A percentile compares a stretch with the other conserved stretches of the same genome.
phyloP scores from a whole-genome alignment of 1,139 yeast species.

The Nakaseomyces glabratus region DNA sequence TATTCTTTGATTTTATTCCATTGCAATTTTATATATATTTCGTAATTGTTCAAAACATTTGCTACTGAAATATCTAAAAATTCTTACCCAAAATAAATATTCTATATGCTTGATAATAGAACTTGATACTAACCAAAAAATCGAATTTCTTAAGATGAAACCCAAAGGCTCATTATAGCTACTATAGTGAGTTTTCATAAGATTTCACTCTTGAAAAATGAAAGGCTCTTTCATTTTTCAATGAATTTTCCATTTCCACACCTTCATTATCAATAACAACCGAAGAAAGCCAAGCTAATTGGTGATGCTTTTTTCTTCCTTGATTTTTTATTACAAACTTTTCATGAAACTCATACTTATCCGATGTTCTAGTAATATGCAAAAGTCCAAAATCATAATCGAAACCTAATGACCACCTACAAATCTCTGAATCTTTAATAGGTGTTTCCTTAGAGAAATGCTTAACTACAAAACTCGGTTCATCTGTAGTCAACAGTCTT shows the following conservation, averaged over 20 bases:
- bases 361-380: constrained; percentile 51
- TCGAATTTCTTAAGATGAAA: too few species aligned
- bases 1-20: too few species aligned
- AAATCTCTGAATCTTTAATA: constrained; percentile 30
- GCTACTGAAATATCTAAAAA: too few species aligned
- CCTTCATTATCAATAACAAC: constrained; percentile 51
- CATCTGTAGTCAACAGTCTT: constrained; percentile 55
- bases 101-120: too few species aligned
- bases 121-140: too few species aligned
- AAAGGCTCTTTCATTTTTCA: constrained; percentile 68
- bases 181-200: too few species aligned
- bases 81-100: too few species aligned
- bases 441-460: constrained; percentile 34
- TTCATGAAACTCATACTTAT: constrained; percentile 56
- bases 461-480: constrained; percentile 57
- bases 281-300: constrained; percentile 58
- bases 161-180: too few species aligned
- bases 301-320: constrained; percentile 53
- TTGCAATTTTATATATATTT: too few species aligned
- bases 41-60: too few species aligned
- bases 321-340: constrained; percentile 46
- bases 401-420: constrained; percentile 48
- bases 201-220: constrained; percentile 57
- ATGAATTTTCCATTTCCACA: constrained; percentile 44
- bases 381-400: constrained; percentile 42